Evolutionary conservation across 176 grass and related monocot species (phyloP), one percentile per base, ranked within the genome.

Genomic region (Carex littledalei): DNA sequence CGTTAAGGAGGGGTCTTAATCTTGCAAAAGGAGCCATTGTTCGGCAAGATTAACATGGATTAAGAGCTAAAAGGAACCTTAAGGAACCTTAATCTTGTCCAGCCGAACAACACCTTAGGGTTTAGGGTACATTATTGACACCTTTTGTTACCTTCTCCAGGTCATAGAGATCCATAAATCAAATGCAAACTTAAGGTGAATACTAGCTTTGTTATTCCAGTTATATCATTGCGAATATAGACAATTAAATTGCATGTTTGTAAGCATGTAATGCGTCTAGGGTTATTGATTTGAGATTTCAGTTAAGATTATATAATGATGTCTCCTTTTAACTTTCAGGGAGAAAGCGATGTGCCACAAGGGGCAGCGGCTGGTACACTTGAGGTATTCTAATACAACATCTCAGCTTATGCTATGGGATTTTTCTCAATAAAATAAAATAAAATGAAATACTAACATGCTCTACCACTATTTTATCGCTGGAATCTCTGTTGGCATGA

Each of bases 291-390:
- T 73, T 74, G 34, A 39, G 16, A 70, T 18, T 3, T 74, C 8
- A 3, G 1, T 74, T 43, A 4, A n/a, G 9, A 47, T 47, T 43
- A 1, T 15, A 20, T 72, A 35, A 72, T 0, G 2, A 75, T 24
- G 71, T 53, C 0, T 26, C 1, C 18, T 26, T 49, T 67, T 37
- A 6, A 16, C 50, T 82, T 87, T 20, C 85, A 97, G 95, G 95
- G 95, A 87, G 89, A 97, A 88, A 94, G 92, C 85, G 87, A 90
- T 81, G 69, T 91, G 59, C 90, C 92, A 22, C 24, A 85, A 0
- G 92, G 88, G 2, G 50, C 58, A 63, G 84, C 77, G 12, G 90
- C 92, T 58, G 95, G 95, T 58, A 93, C 92, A 18, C 90, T 97
- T 67, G 89, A 97, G 95, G 95, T 97, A 91, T 79, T 85, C 77